Conservation (phyloP, 1,139 yeast species). For the Geotrichum histeridarum region DNA sequence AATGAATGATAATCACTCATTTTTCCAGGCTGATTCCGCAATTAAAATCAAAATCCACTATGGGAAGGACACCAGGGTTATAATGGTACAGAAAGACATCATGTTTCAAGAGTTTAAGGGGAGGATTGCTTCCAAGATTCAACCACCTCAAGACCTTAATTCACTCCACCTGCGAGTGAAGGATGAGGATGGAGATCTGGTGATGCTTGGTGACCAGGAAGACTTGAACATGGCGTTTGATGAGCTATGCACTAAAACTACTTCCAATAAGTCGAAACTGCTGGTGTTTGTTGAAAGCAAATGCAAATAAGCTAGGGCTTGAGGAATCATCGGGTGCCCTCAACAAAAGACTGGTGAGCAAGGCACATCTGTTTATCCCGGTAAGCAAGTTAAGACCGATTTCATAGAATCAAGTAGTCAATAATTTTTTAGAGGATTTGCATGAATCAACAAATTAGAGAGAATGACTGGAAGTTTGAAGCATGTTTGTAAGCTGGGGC, state of each 20-base stretch:
- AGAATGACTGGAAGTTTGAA: too few relatives aligned
- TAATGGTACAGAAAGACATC: conserved; percentile 9
- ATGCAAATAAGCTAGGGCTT: too few relatives aligned
- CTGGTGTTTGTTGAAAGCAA: background rate
- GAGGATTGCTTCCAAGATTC: conserved; percentile 13
- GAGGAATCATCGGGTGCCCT: too few relatives aligned
- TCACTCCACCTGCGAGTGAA: conserved; percentile 4
- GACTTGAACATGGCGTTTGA: conserved; percentile 14
- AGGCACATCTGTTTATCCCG: too few relatives aligned
- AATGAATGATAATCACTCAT: background rate
- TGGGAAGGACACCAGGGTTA: conserved; percentile 17
- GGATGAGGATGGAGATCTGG: conserved; percentile 19
- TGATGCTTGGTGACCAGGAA: conserved; percentile 18
- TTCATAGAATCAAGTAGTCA: too few relatives aligned
- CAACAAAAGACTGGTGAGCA: too few relatives aligned
- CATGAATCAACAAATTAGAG: too few relatives aligned
- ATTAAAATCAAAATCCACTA: conserved; percentile 18
- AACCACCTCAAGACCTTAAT: background rate
- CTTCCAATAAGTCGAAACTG: background rate
- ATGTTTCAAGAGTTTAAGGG: conserved; percentile 8
- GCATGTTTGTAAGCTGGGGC: too few relatives aligned
- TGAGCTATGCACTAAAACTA: background rate
- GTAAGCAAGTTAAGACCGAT: too few relatives aligned
- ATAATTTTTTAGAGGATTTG: too few relatives aligned
- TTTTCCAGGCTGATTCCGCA: background rate